Evolutionary conservation across 768 basidiomycete genomes (phyloP).

Genomic region (Cyclocybe aegerita): DNA sequence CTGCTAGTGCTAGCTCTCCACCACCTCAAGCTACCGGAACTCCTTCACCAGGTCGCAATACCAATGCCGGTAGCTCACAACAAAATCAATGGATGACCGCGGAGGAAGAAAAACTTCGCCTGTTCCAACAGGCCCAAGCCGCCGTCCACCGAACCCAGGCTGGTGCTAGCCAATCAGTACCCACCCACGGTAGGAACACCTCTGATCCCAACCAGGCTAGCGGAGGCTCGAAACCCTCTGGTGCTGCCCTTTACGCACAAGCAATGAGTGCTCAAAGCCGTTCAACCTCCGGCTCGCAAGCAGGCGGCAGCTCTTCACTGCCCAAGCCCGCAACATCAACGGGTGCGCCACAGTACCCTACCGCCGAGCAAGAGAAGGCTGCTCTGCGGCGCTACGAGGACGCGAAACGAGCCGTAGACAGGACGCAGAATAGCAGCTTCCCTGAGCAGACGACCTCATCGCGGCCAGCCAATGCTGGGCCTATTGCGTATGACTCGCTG

Average conservation of each 20-base stretch:
- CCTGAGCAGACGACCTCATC: conserved; percentile 1
- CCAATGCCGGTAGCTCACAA: conserved; percentile 14
- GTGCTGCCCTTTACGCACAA: conserved; percentile 27
- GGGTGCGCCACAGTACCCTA: conserved; percentile 47
- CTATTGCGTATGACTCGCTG: conserved; percentile 62
- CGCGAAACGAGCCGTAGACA: conserved; percentile 69
- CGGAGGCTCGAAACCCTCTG: conserved; percentile 21
- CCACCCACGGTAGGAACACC: conserved; percentile 20
- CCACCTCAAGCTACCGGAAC: conserved; percentile 19
- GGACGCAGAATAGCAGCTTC: conserved; percentile 39
- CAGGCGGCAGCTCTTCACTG: conserved; percentile 19
- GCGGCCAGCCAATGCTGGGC: conserved; percentile 28
- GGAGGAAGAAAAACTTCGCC: conserved; percentile 67
- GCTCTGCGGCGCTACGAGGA: conserved; percentile 66
- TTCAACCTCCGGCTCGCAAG: conserved; percentile 3
- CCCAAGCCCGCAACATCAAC: conserved; percentile 19
- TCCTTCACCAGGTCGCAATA: conserved; percentile 10
- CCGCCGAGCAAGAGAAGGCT: conserved; percentile 76
- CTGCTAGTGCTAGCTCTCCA: conserved; percentile 15
- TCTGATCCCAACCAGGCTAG: conserved; percentile 18
- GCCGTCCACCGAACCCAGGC: conserved; percentile 63
- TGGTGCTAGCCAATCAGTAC: conserved; percentile 19
- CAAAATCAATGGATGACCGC: conserved; percentile 58
- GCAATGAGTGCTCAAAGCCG: conserved; percentile 28
- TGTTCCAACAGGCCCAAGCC: conserved; percentile 66